phyloP scores from a whole-genome alignment of 1,139 yeast species.

The Geotrichum macrosporum region DNA sequence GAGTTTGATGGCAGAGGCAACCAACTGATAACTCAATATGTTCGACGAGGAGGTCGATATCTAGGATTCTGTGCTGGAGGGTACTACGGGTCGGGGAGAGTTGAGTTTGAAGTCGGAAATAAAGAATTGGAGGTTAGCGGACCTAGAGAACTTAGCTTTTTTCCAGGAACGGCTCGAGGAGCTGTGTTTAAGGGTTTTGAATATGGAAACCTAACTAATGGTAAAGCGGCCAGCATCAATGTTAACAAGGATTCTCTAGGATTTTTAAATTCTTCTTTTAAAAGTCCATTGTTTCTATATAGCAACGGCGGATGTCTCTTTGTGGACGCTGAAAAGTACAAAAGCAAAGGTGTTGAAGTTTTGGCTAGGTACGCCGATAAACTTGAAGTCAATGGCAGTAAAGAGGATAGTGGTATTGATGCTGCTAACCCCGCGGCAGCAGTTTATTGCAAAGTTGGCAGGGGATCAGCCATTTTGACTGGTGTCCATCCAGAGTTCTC shows the following conservation, averaged over 20 bases:
- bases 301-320: constrained; percentile 90
- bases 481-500: constrained; percentile 92
- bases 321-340: constrained; percentile 59
- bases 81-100: constrained; percentile 67
- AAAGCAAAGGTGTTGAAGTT: constrained; percentile 54
- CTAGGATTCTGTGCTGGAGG: constrained; percentile 98
- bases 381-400: constrained; percentile 43
- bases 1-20: constrained; percentile 69
- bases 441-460: constrained; percentile 61
- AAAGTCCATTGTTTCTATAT: constrained; percentile 41
- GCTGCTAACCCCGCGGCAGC: constrained; percentile 51
- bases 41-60: constrained; percentile 72
- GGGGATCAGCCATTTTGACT: constrained; percentile 70
- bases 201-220: constrained; percentile 73
- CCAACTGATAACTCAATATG: constrained; percentile 55
- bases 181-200: constrained; percentile 75
- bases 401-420: constrained; percentile 31
- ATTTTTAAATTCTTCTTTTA: background rate
- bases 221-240: constrained; percentile 52
- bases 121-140: constrained; percentile 76
- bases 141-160: constrained; percentile 70
- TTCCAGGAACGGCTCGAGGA: constrained; percentile 79
- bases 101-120: constrained; percentile 81
- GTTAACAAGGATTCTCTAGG: constrained; percentile 34
- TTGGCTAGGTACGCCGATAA: constrained; percentile 59